Percentiles rank a stretch among this genome's conserved stretches.
Evolutionary conservation across 768 basidiomycete species (phyloP).

Genomic region (Calocera cornea): DNA sequence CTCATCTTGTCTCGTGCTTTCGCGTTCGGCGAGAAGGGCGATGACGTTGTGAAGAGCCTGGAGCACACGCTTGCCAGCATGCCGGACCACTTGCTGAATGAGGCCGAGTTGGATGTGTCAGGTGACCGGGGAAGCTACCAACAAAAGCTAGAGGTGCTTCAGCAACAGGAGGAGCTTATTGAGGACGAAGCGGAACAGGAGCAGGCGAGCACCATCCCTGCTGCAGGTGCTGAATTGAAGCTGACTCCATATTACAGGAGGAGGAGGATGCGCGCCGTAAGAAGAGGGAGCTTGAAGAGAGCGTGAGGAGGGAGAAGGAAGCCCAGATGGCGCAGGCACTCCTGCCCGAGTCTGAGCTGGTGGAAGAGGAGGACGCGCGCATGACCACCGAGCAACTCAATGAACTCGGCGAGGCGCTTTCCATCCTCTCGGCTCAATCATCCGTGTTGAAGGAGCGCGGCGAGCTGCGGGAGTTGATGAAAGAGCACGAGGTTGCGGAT

Average conservation of each 20-base stretch:
- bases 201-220: constrained; percentile 29
- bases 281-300: constrained; percentile 64
- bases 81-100: constrained; percentile 93
- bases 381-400: constrained; percentile 96
- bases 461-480: constrained; percentile 82
- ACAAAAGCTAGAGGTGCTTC: constrained; percentile 93
- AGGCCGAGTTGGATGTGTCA: constrained; percentile 92
- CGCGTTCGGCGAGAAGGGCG: constrained; percentile 56
- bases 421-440: constrained; percentile 82
- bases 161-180: constrained; percentile 97
- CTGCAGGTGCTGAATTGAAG: not conserved
- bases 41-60: constrained; percentile 66
- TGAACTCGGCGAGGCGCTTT: constrained; percentile 83
- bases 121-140: constrained; percentile 90
- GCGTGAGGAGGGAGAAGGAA: constrained; percentile 42
- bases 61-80: constrained; percentile 83
- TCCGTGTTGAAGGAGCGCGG: constrained; percentile 91
- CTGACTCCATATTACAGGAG: constrained; percentile 29
- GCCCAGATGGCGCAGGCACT: constrained; percentile 66
- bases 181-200: constrained; percentile 99
- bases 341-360: constrained; percentile 77
- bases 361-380: constrained; percentile 54
- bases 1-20: constrained; percentile 91
- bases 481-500: constrained; percentile 81
- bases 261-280: constrained; percentile 83